Percentiles rank a stretch among this genome's conserved stretches.
These are phyloP conservation scores for Gleditsia sinensis DNA, from an alignment of 306 rosid genomes.

Conservation along the genomic window DNA sequence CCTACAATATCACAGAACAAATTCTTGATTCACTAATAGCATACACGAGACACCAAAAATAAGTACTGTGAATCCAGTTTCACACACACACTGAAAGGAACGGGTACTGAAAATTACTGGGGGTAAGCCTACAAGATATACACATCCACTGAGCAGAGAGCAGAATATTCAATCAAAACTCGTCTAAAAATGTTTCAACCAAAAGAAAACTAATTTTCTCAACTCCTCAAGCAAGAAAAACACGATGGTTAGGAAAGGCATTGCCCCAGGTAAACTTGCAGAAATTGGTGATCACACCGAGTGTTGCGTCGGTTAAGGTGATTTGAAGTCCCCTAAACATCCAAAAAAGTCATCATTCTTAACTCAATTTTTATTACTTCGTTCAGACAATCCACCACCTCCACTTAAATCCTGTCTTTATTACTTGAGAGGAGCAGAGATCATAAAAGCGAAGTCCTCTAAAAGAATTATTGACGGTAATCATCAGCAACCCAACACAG, in stretches of 20 bases:
- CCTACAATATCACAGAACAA: background rate
- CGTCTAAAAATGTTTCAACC: background rate
- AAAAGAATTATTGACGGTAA: background rate
- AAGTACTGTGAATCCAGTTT: background rate
- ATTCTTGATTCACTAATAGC: background rate
- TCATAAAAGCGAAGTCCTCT: background rate
- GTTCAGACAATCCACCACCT: background rate
- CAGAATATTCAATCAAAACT: constrained; percentile 16
- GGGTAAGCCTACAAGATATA: constrained; percentile 21
- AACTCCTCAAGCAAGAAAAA: constrained; percentile 7
- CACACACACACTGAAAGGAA: background rate
- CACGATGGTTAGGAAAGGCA: background rate
- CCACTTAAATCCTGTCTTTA: constrained; percentile 1
- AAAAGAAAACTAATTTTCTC: background rate
- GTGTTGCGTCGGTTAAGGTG: background rate
- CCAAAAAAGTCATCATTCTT: constrained; percentile 2
- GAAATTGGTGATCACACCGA: background rate
- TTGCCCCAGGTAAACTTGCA: background rate
- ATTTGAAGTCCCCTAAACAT: constrained; percentile 8
- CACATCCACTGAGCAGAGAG: constrained; percentile 13
- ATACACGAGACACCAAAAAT: background rate
- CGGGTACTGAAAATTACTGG: background rate
- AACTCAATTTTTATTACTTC: background rate
- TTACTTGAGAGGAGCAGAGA: background rate
- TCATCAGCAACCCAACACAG: background rate